A percentile compares a stretch with the other conserved stretches of the same genome.
Evolutionary conservation across 2,329 filamentous ascomycete genomes (phyloP).

Genomic region (Hypoxylon sp.): DNA sequence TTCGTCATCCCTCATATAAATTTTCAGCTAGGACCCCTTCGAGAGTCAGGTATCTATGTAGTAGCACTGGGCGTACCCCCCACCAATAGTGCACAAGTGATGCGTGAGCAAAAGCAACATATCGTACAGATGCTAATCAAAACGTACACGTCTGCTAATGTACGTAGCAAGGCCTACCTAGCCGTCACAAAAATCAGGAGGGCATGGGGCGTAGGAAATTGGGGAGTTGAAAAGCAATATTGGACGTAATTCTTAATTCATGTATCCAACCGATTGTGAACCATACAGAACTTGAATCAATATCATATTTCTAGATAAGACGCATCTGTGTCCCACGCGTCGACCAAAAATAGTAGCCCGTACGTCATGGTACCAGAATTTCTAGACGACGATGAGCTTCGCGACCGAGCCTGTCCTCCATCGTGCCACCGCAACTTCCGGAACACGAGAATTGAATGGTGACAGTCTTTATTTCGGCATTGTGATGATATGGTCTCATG

Average conservation of each 20-base stretch:
- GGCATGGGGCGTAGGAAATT: not conserved
- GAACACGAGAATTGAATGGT: slow-evolving; percentile 31
- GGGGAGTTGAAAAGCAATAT: not conserved
- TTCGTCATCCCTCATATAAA: not conserved
- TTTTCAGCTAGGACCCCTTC: not conserved
- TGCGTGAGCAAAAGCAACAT: slow-evolving; percentile 14
- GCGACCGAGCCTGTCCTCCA: slow-evolving; percentile 3
- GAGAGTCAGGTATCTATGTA: not conserved
- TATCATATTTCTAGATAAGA: not conserved
- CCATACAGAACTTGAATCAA: not conserved
- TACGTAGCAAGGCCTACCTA: not conserved
- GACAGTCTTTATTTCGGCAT: slow-evolving; percentile 13
- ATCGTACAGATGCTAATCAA: slow-evolving; percentile 4
- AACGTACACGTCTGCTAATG: not conserved
- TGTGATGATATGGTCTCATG: slow-evolving; percentile 11
- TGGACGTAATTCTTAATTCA: not conserved
- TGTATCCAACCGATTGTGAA: not conserved
- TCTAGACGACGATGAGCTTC: slow-evolving; percentile 15
- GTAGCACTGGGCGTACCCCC: not conserved
- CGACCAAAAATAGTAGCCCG: slow-evolving; percentile 11
- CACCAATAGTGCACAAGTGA: slow-evolving; percentile 14
- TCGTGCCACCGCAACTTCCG: slow-evolving; percentile 11
- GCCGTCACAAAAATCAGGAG: not conserved
- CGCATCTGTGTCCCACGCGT: not conserved
- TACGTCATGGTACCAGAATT: slow-evolving; percentile 1